These are phyloP conservation scores for Aspergillus versicolor DNA, from an alignment of 2,329 filamentous ascomycete genomes.

Conservation along the genomic window DNA sequence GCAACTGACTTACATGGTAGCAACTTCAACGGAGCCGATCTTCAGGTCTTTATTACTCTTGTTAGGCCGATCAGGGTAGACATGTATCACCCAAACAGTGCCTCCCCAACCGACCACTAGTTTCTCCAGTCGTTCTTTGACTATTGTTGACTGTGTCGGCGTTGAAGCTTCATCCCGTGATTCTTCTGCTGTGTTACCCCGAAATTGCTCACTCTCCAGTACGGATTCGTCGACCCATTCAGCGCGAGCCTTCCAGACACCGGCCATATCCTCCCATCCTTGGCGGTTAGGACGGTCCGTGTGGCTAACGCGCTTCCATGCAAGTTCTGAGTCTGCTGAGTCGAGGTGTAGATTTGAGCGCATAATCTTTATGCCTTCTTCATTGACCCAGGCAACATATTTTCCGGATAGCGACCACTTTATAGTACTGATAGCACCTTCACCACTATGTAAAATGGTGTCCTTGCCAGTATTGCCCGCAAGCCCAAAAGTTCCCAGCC, in stretches of 20 bases:
- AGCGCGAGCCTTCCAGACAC: constrained; percentile 86
- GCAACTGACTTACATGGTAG: constrained; percentile 73
- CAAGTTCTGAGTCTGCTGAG: constrained; percentile 70
- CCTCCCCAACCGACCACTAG: constrained; percentile 93
- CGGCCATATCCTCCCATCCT: constrained; percentile 94
- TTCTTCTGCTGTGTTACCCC: constrained; percentile 26
- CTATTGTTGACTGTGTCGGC: constrained; percentile 41
- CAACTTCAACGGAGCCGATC: constrained; percentile 80
- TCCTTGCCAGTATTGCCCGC: constrained; percentile 78
- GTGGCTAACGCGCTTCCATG: constrained; percentile 93
- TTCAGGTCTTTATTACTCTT: constrained; percentile 68
- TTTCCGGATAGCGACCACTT: constrained; percentile 93
- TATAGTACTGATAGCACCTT: constrained; percentile 86
- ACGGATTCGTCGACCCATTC: constrained; percentile 90
- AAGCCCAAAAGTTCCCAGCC: constrained; percentile 85
- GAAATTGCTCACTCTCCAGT: constrained; percentile 70
- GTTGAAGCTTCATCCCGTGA: constrained; percentile 43
- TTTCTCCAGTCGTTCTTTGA: constrained; percentile 59
- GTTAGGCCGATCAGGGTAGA: constrained; percentile 71
- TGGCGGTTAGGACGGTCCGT: constrained; percentile 83
- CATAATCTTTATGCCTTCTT: constrained; percentile 98
- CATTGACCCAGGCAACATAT: constrained; percentile 93
- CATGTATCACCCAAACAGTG: constrained; percentile 92
- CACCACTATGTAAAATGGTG: constrained; percentile 82
- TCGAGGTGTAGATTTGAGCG: constrained; percentile 81